Base-by-base conservation (phyloP, 495 filamentous ascomycete genomes). In the Lepidopterella palustris region DNA sequence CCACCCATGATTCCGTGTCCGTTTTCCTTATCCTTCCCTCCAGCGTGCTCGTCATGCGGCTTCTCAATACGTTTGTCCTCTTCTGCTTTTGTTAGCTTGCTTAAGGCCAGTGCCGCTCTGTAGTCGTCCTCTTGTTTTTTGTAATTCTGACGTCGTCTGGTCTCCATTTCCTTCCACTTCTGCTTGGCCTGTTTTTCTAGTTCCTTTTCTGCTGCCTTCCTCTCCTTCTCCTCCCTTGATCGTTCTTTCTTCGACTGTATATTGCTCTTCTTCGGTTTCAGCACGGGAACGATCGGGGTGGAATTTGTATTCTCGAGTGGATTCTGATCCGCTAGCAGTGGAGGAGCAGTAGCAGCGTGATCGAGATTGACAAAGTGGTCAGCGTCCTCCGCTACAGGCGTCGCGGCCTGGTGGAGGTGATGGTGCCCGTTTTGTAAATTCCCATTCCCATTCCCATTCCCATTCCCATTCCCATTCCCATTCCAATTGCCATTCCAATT, bases 131-230 rank as follows among this genome's bases (percentile, higher is more conserved):
- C 80, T 64, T 85, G 80, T 47, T 77, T 79, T 59, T 76, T 76
- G 52, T 78, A 72, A 27, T 73, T 72, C 45, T 83, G 80, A 62
- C 72, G 75, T 21, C 78, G 59, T 55, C 72, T 70, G 57, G 62
- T 73, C 24, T 88, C 83, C 10, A 79, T 66, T 28, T 88, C 87
- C 62, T 84, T 87, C 57, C 83, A 78, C 39, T 82, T 83, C 60
- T 82, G 81, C 63, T 87, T 81, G 0, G 82, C 80, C 4, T 77
- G 78, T 66, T 84, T 89, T 55, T 83, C 79, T 55, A 75, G 77
- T 35, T 87, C 86, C 51, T 75, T 76, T 45, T 71, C 70, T 18
- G 49, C 55, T 9, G 64, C 72, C 51, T 73, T 72, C 31, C 56
- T 45, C 29, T 64, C 66, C 58, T 71, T 71, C 55, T 70, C 70